Evolutionary conservation across 2,329 filamentous ascomycete genomes (phyloP), one percentile per base, ranked within the genome.

Genomic region (Penicillium sp.): DNA sequence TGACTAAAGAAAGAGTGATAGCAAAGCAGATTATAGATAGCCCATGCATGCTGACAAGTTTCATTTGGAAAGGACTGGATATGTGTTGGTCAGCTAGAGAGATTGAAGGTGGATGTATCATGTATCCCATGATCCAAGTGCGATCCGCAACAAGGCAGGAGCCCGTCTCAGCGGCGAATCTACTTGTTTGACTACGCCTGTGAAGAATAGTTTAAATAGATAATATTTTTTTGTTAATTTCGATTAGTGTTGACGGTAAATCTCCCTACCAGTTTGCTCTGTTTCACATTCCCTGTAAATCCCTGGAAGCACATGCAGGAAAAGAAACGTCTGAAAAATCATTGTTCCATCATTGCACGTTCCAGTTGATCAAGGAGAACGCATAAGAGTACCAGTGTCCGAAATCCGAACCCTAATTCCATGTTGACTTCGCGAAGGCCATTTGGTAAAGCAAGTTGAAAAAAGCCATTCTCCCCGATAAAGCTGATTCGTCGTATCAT

Each of bases 21-120:
- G 16, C 2, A 42, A 21, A 38, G 18, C 9, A 13, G 21, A 16
- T 11, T 54, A 54, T 40, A 5, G 40, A 47, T 34, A 54, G 22
- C 22, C 43, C 22, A 40, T 47, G 29, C 60, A 61, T 61, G 32
- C 43, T 55, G 32, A 18, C 24, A 7, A 6, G 4, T 32, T 3
- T 11, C 8, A 31, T 24, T 18, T 18, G 8, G 13, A 14, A 52
- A 47, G 21, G 43, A 57, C 13, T 32, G 55, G 40, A 48, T 57
- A 44, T 21, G 14, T n/a, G 43, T 44, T 0, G 24, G 38, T 11
- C 32, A 47, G 29, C 40, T 14, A 32, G 44, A 24, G 14, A 36
- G 14, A 32, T 44, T n/a, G 16, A 38, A 36, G 22, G 18, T 5
- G 24, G 27, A 39, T 11, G 24, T 27, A 8, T 8, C 24, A 27